Percentiles rank a stretch among this genome's conserved stretches.
phyloP scores from a whole-genome alignment of 306 rosid genomes.

The Lagenaria siceraria region DNA sequence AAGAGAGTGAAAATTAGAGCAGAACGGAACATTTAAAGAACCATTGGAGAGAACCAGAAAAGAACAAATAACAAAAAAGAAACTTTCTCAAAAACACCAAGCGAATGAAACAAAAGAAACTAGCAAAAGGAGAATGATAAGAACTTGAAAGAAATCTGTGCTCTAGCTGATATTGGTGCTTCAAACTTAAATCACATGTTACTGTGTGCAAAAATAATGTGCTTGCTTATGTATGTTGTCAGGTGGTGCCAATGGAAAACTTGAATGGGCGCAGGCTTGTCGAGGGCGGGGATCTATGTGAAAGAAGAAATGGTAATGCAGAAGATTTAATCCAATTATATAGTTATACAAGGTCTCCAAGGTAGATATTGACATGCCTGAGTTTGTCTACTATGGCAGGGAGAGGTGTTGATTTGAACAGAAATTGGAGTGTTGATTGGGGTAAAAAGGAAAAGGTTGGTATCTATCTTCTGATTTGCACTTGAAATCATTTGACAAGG shows the following conservation, averaged over 20 bases:
- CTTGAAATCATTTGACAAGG: neutral
- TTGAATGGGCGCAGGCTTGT: conserved; percentile 77
- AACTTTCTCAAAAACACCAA: no score
- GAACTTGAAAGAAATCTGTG: neutral
- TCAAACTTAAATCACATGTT: neutral
- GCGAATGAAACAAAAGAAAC: no score
- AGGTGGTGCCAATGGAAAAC: conserved; percentile 98
- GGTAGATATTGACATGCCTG: conserved; percentile 16
- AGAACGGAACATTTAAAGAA: no score
- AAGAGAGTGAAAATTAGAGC: no score
- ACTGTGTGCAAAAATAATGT: neutral
- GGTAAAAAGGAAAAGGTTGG: conserved; percentile 94
- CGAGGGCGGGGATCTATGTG: conserved; percentile 85
- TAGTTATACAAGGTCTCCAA: conserved; percentile 7
- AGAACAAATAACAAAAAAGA: no score
- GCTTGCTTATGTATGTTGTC: conserved; percentile 5
- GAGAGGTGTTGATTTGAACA: conserved; percentile 97
- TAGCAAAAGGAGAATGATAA: no score
- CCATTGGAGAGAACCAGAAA: no score
- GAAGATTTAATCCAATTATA: conserved; percentile 6
- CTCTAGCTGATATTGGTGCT: neutral
- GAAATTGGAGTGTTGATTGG: conserved; percentile 99
- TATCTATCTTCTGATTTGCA: conserved; percentile 4
- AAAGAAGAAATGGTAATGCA: conserved; percentile 82
- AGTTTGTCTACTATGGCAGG: conserved; percentile 42